Base-by-base conservation (phyloP, 2,329 filamentous ascomycete genomes). In the Clonostachys rosea region DNA sequence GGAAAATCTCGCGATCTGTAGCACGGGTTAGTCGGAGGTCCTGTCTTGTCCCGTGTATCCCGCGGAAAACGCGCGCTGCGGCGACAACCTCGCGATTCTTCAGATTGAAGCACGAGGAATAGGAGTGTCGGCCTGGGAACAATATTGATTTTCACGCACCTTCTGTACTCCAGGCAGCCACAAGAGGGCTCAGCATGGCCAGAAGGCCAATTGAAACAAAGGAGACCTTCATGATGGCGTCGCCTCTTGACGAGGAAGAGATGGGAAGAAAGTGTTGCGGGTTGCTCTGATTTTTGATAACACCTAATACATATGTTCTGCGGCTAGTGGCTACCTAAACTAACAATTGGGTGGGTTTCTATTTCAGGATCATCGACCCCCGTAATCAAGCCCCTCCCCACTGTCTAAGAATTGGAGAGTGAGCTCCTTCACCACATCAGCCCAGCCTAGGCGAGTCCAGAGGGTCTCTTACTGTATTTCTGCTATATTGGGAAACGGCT, bases 1-100 rank as follows among this genome's bases (percentile, higher is more conserved):
- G 88, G 75, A 99, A 99, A 73, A 99, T 97, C 71, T 99, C 94
- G 64, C 95, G 90, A 70, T 99, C 94, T 95, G 60, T 30, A 42
- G 18, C 24, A 30, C 24, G 17, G 34, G 16, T 30, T 30, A 30
- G 24, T 10, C 24, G 24, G 12, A 40, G 35, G 30, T 33, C 42
- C 40, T 35, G 42, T 36, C 18, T n/a, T 18, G 24, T 4, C 33
- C 17, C 17, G 20, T 43, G 11, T 30, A 43, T 42, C 20, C n/a
- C 12, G 24, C 16, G 14, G 42, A 33, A n/a, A n/a, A 14, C 34
- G 24, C 24, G 24, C 24, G 24, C 24, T 30, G 24, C 9, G 24
- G 24, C 24, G 24, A 30, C 24, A 30, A 30, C 8, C 24, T 30
- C 24, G 24, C 24, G 24, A 30, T 30, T 30, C 24, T 30, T 30